Evolutionary conservation across 345 rosid species (phyloP).

Genomic region (Carallia pectinifolia): DNA sequence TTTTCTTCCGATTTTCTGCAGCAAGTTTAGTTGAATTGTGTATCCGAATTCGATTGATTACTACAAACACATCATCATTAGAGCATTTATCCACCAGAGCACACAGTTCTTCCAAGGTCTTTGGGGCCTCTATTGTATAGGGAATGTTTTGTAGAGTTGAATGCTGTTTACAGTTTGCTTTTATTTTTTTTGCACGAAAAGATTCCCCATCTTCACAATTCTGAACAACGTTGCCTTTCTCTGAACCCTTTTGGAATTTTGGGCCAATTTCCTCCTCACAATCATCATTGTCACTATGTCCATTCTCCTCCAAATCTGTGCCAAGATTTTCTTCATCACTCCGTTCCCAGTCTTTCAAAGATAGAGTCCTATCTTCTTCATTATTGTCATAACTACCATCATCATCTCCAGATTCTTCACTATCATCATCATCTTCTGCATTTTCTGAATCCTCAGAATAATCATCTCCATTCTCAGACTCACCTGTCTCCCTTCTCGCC

Average conservation of each 20-base stretch:
- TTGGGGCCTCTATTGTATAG: slow-evolving; percentile 70
- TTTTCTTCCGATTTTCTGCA: slow-evolving; percentile 91
- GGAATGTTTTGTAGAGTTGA: slow-evolving; percentile 53
- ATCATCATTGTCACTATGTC: slow-evolving; percentile 28
- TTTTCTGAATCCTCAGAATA: slow-evolving; percentile 55
- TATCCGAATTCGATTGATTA: slow-evolving; percentile 63
- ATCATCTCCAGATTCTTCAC: slow-evolving; percentile 50
- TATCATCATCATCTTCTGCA: slow-evolving; percentile 43
- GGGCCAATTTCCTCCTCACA: slow-evolving; percentile 28
- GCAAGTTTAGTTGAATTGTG: slow-evolving; percentile 70
- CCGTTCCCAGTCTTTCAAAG: slow-evolving; percentile 83
- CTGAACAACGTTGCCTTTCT: slow-evolving; percentile 32
- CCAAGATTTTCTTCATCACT: slow-evolving; percentile 76
- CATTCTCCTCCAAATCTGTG: slow-evolving; percentile 54
- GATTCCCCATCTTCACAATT: slow-evolving; percentile 17
- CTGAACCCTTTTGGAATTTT: slow-evolving; percentile 31
- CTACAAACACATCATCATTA: slow-evolving; percentile 44
- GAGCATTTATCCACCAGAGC: slow-evolving; percentile 54
- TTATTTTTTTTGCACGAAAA: slow-evolving; percentile 25
- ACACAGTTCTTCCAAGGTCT: slow-evolving; percentile 63
- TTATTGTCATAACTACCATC: slow-evolving; percentile 38
- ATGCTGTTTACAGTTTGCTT: slow-evolving; percentile 24
- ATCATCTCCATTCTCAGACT: slow-evolving; percentile 56
- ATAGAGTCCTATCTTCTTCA: slow-evolving; percentile 26
- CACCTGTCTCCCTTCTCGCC: slow-evolving; percentile 50